Conservation (phyloP, 331 rosid species). For the Stylosanthes scabra region DNA sequence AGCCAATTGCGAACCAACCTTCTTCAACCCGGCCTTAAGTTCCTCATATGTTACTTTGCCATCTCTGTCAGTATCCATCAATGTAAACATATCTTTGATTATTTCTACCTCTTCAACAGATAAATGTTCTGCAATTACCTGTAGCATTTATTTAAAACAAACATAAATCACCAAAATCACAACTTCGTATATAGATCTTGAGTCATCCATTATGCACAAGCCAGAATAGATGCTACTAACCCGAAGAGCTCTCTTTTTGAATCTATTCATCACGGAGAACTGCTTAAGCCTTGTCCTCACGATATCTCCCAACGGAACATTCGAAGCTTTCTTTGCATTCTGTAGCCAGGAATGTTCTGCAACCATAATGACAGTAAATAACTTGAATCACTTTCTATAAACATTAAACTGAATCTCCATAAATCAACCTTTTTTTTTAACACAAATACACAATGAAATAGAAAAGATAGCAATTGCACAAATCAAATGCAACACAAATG, state of each 20-base stretch:
- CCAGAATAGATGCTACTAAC: conserved; percentile 68
- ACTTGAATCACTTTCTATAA: conserved; percentile 30
- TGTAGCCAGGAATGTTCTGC: conserved; percentile 96
- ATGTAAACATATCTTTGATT: conserved; percentile 89
- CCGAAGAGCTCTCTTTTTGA: conserved; percentile 95
- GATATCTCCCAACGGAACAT: conserved; percentile 95
- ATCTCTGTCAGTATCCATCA: conserved; percentile 94
- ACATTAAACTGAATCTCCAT: too few species aligned
- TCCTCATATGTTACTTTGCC: conserved; percentile 91
- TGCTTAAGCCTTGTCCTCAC: conserved; percentile 97
- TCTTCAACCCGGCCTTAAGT: conserved; percentile 79
- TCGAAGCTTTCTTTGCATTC: conserved; percentile 86
- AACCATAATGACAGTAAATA: conserved; percentile 35
- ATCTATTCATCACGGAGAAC: conserved; percentile 96
- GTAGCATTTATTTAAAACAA: conserved; percentile 42
- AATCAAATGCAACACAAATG: background rate
- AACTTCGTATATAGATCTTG: conserved; percentile 23
- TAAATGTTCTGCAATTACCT: conserved; percentile 98
- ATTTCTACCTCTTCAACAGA: conserved; percentile 97
- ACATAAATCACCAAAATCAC: conserved; percentile 28
- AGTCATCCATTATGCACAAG: conserved; percentile 32
- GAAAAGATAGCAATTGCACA: too few species aligned
- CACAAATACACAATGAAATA: too few species aligned
- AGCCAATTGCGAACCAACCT: conserved; percentile 96
- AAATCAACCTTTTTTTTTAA: too few species aligned